Percentiles rank a stretch among this genome's conserved stretches.
These are phyloP conservation scores for Dendrobium huoshanense DNA, from an alignment of 106 monocot genomes.

Conservation along the genomic window DNA sequence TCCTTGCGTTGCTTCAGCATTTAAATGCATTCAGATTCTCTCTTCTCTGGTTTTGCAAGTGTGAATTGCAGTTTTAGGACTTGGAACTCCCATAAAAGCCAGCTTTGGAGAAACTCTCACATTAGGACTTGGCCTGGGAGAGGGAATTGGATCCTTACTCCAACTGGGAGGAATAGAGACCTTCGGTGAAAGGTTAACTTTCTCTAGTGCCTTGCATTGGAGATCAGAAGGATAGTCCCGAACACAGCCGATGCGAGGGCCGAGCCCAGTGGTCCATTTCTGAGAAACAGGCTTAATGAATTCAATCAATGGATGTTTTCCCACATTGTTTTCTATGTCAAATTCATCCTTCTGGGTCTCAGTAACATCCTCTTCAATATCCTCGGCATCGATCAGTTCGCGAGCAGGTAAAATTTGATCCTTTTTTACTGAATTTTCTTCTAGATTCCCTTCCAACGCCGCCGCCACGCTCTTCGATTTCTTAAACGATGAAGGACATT, in stretches of 20 bases:
- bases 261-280: slow-evolving; percentile 70
- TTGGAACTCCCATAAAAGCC: slow-evolving; percentile 35
- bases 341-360: not conserved
- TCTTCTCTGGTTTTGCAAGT: slow-evolving; percentile 33
- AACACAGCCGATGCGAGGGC: slow-evolving; percentile 76
- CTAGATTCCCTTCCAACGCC: not conserved
- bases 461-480: not conserved
- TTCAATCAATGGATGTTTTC: not conserved
- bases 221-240: slow-evolving; percentile 73
- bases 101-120: slow-evolving; percentile 68
- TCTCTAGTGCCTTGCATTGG: slow-evolving; percentile 74
- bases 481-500: slow-evolving; percentile 27
- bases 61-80: slow-evolving; percentile 32
- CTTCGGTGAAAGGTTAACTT: slow-evolving; percentile 80
- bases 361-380: slow-evolving; percentile 14
- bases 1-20: not conserved
- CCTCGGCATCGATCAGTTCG: not conserved
- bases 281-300: slow-evolving; percentile 17
- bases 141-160: slow-evolving; percentile 58
- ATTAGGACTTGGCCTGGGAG: slow-evolving; percentile 73
- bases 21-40: slow-evolving; percentile 3
- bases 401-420: not conserved
- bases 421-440: not conserved
- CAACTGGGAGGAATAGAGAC: slow-evolving; percentile 3
- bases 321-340: not conserved